These are phyloP conservation scores for Xylaria cubensis DNA, from an alignment of 495 filamentous ascomycete genomes.

Conservation along the genomic window DNA sequence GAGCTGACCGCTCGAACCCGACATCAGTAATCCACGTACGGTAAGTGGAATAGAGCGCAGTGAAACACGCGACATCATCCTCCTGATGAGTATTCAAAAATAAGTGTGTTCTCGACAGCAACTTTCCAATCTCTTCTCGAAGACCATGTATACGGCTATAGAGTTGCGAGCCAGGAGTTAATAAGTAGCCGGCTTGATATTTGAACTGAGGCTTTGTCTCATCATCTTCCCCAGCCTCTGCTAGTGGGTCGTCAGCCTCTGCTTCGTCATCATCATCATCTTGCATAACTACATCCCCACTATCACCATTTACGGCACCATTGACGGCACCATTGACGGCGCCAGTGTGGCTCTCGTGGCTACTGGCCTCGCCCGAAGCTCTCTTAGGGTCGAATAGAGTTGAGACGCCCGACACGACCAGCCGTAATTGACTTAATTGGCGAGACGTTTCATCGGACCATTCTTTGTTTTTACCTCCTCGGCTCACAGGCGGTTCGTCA, in stretches of 20 bases:
- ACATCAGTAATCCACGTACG: constrained; percentile 97
- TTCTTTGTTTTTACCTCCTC: constrained; percentile 94
- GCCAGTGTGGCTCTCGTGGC: constrained; percentile 17
- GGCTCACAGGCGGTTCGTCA: constrained; percentile 82
- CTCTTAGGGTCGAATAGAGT: constrained; percentile 83
- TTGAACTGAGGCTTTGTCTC: constrained; percentile 80
- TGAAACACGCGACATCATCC: constrained; percentile 96
- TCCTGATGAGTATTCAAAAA: constrained; percentile 87
- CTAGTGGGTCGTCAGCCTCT: constrained; percentile 65
- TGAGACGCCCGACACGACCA: constrained; percentile 86
- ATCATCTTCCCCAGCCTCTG: constrained; percentile 79
- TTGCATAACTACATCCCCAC: constrained; percentile 52
- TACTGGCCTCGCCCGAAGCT: constrained; percentile 58
- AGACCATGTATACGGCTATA: constrained; percentile 81
- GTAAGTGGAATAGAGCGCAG: constrained; percentile 88
- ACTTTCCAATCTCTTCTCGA: constrained; percentile 77
- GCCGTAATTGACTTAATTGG: constrained; percentile 82
- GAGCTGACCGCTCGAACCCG: constrained; percentile 92
- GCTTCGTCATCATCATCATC: constrained; percentile 52
- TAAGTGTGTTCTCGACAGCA: constrained; percentile 80
- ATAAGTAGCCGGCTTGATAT: constrained; percentile 85
- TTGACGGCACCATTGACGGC: constrained; percentile 45
- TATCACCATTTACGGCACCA: constrained; percentile 49
- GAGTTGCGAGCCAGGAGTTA: constrained; percentile 64
- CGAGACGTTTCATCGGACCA: constrained; percentile 97